Conservation (phyloP, 176 grass and related monocot species). For the Raddia guianensis region DNA sequence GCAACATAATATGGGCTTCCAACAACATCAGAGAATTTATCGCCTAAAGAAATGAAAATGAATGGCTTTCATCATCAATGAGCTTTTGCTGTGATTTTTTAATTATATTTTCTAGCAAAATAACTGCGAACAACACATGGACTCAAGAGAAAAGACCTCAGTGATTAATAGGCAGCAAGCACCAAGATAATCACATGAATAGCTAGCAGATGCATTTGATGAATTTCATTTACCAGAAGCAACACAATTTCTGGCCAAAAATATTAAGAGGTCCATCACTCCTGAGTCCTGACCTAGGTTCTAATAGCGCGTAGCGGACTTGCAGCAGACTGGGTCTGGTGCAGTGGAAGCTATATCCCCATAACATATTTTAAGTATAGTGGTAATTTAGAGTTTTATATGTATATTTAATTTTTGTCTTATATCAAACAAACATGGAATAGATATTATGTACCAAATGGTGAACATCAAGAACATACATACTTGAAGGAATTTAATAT, state of each 20-base stretch:
- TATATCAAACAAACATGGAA: too few relatives aligned
- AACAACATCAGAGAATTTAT: conserved; percentile 87
- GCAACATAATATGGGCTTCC: conserved; percentile 99
- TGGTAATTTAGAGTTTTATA: too few relatives aligned
- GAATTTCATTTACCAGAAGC: conserved; percentile 21
- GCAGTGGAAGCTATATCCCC: too few relatives aligned
- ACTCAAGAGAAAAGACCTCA: conserved; percentile 42
- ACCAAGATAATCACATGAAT: background rate
- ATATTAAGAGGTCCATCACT: background rate
- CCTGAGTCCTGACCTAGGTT: background rate
- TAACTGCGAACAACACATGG: conserved; percentile 5
- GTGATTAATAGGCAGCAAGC: conserved; percentile 1
- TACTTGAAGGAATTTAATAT: too few relatives aligned
- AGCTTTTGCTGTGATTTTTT: background rate
- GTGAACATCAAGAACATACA: too few relatives aligned
- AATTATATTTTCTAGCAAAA: conserved; percentile 28
- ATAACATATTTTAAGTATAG: too few relatives aligned
- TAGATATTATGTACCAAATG: too few relatives aligned
- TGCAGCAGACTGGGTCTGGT: too few relatives aligned
- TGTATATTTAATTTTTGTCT: too few relatives aligned
- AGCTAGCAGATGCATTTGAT: background rate
- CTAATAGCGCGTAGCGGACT: too few relatives aligned
- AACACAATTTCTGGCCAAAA: background rate
- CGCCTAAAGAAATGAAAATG: conserved; percentile 52
- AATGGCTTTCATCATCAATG: background rate